Conservation (phyloP, 1,139 yeast species). For the Suhomyces ambrosiae region DNA sequence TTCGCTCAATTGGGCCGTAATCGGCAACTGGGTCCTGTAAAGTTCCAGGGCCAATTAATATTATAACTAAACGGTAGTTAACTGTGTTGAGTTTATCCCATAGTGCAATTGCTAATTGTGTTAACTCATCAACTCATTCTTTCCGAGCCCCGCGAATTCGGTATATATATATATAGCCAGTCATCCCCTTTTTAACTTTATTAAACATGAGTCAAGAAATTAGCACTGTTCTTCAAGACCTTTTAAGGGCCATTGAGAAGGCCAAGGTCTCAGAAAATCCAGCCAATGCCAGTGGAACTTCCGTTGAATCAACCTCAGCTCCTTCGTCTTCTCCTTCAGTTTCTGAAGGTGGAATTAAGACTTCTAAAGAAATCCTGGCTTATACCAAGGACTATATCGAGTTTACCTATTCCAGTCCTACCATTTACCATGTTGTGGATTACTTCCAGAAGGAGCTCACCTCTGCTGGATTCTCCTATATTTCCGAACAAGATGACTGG, state of each 20-base stretch:
- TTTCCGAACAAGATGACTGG: constrained; percentile 57
- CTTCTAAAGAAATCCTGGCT: constrained; percentile 19
- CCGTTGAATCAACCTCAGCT: not conserved
- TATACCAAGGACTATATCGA: constrained; percentile 55
- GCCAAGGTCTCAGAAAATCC: not conserved
- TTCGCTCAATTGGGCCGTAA: not conserved
- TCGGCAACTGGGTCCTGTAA: not conserved
- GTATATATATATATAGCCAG: not conserved
- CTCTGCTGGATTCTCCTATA: constrained; percentile 53
- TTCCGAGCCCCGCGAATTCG: too few species aligned
- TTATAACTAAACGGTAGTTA: too few species aligned
- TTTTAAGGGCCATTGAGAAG: constrained; percentile 9
- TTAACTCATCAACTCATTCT: too few species aligned
- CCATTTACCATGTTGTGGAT: constrained; percentile 60
- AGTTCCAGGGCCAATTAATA: too few species aligned
- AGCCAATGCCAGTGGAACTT: not conserved
- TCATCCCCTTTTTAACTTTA: not conserved
- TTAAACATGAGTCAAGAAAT: constrained; percentile 7
- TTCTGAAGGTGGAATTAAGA: constrained; percentile 1
- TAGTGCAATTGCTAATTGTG: too few species aligned
- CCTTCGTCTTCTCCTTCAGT: not conserved
- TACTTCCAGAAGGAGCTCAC: constrained; percentile 45
- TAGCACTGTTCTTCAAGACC: constrained; percentile 8
- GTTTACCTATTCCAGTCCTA: constrained; percentile 62
- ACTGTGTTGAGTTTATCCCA: too few species aligned